Percentiles rank a stretch among this genome's conserved stretches.
Conservation (phyloP, 257 asterid genomes). For the Salvia hispanica region DNA sequence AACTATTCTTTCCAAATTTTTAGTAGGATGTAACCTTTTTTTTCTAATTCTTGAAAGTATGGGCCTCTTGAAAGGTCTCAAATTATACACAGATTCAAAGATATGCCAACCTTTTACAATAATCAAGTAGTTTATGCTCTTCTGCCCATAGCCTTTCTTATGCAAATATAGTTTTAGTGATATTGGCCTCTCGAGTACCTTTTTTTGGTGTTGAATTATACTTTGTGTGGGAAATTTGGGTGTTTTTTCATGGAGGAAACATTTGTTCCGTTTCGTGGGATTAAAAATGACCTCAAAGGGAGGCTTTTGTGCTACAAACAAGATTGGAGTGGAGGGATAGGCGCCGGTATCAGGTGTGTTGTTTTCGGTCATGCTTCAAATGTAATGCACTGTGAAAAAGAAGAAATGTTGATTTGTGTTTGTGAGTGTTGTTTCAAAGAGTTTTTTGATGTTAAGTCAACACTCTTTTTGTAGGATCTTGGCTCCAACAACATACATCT, state of each 20-base stretch:
- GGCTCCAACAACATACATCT: constrained; percentile 97
- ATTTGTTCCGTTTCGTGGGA: constrained; percentile 88
- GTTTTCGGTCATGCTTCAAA: constrained; percentile 26
- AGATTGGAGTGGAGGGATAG: constrained; percentile 84
- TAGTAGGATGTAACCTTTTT: constrained; percentile 38
- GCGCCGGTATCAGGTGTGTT: constrained; percentile 86
- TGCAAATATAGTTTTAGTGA: constrained; percentile 34
- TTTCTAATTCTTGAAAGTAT: constrained; percentile 22
- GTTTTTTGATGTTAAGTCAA: background rate
- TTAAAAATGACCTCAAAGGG: constrained; percentile 82
- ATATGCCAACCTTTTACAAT: constrained; percentile 21
- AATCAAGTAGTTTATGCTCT: constrained; percentile 39
- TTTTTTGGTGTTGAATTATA: constrained; percentile 21
- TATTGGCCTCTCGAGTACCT: constrained; percentile 51
- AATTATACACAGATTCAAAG: constrained; percentile 12
- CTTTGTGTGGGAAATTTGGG: constrained; percentile 20
- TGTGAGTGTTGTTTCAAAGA: constrained; percentile 4
- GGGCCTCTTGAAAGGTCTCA: constrained; percentile 46
- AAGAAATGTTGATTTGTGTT: background rate
- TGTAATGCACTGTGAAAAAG: constrained; percentile 24
- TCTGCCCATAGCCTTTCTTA: constrained; percentile 35
- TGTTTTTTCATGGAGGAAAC: constrained; percentile 70
- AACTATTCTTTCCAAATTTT: constrained; percentile 36
- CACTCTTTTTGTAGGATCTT: constrained; percentile 57
- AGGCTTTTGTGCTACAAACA: constrained; percentile 84